phyloP scores from a whole-genome alignment of 2,329 filamentous ascomycete genomes.

The Xylaria sp. region DNA sequence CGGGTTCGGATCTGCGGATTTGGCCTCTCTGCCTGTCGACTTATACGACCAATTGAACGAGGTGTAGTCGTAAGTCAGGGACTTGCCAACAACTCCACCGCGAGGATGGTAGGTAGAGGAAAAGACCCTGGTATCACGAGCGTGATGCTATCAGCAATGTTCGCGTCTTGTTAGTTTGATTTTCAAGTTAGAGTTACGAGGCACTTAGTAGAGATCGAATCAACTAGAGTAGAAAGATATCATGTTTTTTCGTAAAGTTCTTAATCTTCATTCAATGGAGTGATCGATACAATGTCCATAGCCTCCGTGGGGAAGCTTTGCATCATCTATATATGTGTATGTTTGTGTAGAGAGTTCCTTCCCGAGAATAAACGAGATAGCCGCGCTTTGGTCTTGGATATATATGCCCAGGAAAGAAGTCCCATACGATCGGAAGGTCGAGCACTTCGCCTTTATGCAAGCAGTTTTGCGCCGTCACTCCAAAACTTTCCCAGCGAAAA shows the following conservation, averaged over 20 bases:
- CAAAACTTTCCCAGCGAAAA: conserved; percentile 34
- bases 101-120: conserved; percentile 17
- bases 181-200: not conserved
- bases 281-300: conserved; percentile 23
- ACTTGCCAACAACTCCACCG: not conserved
- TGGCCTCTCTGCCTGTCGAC: conserved; percentile 14
- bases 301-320: conserved; percentile 34
- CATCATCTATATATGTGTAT: conserved; percentile 39
- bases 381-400: conserved; percentile 32
- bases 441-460: conserved; percentile 48
- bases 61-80: not conserved
- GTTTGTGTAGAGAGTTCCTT: conserved; percentile 31
- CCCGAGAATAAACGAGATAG: conserved; percentile 22
- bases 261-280: conserved; percentile 31
- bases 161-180: not conserved
- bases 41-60: conserved; percentile 6
- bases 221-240: not conserved
- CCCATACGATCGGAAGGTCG: conserved; percentile 42
- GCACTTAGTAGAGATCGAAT: not conserved
- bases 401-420: conserved; percentile 33
- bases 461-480: conserved; percentile 41
- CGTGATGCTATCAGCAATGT: not conserved
- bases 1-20: conserved; percentile 20
- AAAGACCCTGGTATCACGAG: not conserved
- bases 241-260: conserved; percentile 11